These are phyloP conservation scores for Puccinellia tenuiflora DNA, from an alignment of 176 grass and related monocot species.

Conservation along the genomic window DNA sequence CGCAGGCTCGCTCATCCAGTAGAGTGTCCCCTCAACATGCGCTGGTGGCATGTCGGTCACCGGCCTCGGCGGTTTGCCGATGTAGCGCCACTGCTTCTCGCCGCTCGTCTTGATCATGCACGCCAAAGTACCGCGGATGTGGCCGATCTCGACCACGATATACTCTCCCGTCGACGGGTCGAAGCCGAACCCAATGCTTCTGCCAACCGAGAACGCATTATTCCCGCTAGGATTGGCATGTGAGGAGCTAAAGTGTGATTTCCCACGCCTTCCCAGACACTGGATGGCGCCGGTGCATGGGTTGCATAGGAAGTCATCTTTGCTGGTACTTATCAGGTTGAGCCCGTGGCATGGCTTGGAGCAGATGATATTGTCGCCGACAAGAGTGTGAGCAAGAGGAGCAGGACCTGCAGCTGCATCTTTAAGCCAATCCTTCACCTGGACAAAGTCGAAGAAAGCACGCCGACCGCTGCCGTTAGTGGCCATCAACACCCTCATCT, in stretches of 20 bases:
- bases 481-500: background rate
- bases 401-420: too few species aligned
- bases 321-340: constrained; percentile 7
- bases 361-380: background rate
- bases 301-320: constrained; percentile 12
- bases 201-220: background rate
- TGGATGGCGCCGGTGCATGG: background rate
- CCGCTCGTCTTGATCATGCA: constrained; percentile 1
- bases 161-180: background rate
- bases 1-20: background rate
- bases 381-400: background rate
- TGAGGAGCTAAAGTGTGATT: background rate
- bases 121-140: background rate
- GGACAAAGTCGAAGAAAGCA: background rate
- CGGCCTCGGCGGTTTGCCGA: background rate
- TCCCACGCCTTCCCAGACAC: background rate
- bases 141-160: constrained; percentile 11
- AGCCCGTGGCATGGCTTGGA: constrained; percentile 24
- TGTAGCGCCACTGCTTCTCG: background rate
- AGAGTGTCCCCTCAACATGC: background rate
- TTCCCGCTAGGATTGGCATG: too few species aligned
- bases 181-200: background rate
- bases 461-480: background rate
- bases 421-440: background rate
- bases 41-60: background rate